Conservation (phyloP, 345 rosid genomes). For the Stellera chamaejasme region DNA sequence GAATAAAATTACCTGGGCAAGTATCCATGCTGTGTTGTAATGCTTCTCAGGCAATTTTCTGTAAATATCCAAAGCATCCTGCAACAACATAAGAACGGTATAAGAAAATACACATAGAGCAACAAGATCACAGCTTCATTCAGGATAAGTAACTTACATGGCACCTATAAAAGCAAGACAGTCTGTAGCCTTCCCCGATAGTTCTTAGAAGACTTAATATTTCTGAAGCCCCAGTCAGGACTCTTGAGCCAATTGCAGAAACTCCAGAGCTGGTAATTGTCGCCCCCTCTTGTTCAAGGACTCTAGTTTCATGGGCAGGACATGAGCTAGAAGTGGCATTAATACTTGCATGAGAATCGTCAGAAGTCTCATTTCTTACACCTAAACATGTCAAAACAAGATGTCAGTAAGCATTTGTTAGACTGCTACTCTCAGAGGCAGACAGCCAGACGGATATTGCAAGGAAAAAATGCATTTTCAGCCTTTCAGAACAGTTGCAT, state of each 20-base stretch:
- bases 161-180: slow-evolving; percentile 76
- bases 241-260: slow-evolving; percentile 35
- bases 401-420: slow-evolving; percentile 10
- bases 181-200: slow-evolving; percentile 92
- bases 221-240: slow-evolving; percentile 62
- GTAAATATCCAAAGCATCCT: slow-evolving; percentile 85
- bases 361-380: slow-evolving; percentile 54
- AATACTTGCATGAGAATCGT: slow-evolving; percentile 61
- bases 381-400: slow-evolving; percentile 38
- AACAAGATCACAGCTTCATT: slow-evolving; percentile 15
- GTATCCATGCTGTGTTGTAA: slow-evolving; percentile 95
- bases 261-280: slow-evolving; percentile 38
- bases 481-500: slow-evolving; percentile 2
- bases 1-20: slow-evolving; percentile 61
- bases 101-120: slow-evolving; percentile 16
- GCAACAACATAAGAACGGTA: slow-evolving; percentile 23
- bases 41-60: slow-evolving; percentile 76
- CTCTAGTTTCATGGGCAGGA: slow-evolving; percentile 40
- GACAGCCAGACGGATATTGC: slow-evolving; percentile 5
- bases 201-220: slow-evolving; percentile 65
- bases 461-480: background rate
- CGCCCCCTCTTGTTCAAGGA: slow-evolving; percentile 56
- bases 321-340: slow-evolving; percentile 40
- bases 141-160: slow-evolving; percentile 40
- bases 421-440: background rate